Percentiles rank a stretch among this genome's conserved stretches.
phyloP scores from a whole-genome alignment of 2,329 filamentous ascomycete species.

The Huntiella moniliformis region DNA sequence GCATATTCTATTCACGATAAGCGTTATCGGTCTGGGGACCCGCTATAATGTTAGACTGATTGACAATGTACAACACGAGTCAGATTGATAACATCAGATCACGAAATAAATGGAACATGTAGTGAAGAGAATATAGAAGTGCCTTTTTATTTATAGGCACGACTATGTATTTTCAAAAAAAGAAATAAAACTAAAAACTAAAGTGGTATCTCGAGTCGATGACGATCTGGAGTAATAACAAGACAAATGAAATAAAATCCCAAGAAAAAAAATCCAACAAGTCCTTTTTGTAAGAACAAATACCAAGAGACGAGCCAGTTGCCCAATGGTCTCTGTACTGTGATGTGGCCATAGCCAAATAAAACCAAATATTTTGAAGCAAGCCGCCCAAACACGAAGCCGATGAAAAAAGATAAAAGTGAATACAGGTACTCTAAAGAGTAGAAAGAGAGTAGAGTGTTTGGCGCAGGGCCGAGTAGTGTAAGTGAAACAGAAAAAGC shows the following conservation, averaged over 20 bases:
- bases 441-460: neutral
- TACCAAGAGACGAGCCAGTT: conserved; percentile 5
- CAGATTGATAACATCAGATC: neutral
- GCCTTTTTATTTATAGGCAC: neutral
- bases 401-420: conserved; percentile 1
- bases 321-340: conserved; percentile 1
- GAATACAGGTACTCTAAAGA: neutral
- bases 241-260: neutral
- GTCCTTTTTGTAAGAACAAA: neutral
- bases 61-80: too few relatives aligned
- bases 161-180: neutral
- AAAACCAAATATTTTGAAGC: neutral
- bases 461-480: neutral
- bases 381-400: neutral
- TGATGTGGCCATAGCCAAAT: neutral
- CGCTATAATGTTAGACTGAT: too few relatives aligned
- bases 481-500: neutral
- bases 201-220: conserved; percentile 3
- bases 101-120: neutral
- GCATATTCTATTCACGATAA: too few relatives aligned
- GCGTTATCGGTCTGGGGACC: too few relatives aligned
- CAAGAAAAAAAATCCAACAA: conserved; percentile 3
- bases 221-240: neutral
- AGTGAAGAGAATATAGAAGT: neutral
- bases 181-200: neutral